Evolutionary conservation across 768 basidiomycete species (phyloP).

Genomic region (Baorangia bicolor): DNA sequence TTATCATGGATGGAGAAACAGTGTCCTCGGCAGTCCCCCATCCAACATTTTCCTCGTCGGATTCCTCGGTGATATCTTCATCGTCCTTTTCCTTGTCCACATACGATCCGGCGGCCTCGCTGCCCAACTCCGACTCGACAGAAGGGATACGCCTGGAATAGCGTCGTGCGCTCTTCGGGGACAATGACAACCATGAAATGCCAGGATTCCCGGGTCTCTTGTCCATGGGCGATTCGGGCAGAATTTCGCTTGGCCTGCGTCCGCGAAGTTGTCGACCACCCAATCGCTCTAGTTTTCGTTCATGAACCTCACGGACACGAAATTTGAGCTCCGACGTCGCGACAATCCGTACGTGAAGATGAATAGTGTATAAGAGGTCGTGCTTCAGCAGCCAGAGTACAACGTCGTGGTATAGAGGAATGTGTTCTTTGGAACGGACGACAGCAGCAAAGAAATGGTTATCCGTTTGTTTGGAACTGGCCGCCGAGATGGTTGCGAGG

Average conservation of each 20-base stretch:
- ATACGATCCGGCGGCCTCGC: conserved; percentile 35
- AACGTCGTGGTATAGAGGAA: conserved; percentile 75
- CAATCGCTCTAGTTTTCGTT: conserved; percentile 34
- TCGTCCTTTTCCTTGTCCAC: conserved; percentile 34
- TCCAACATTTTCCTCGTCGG: conserved; percentile 46
- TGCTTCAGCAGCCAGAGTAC: conserved; percentile 90
- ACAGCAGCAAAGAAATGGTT: conserved; percentile 83
- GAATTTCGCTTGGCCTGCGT: conserved; percentile 17
- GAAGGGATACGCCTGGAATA: conserved; percentile 47
- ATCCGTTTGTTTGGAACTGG: conserved; percentile 58
- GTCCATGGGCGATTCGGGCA: conserved; percentile 17
- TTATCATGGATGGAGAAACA: conserved; percentile 63
- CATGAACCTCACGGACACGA: conserved; percentile 51
- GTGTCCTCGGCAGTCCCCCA: conserved; percentile 52
- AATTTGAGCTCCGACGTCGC: conserved; percentile 76
- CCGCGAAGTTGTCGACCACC: conserved; percentile 17
- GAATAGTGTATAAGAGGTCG: conserved; percentile 81
- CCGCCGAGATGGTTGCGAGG: conserved; percentile 71
- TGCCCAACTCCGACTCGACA: conserved; percentile 44
- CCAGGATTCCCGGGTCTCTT: conserved; percentile 18
- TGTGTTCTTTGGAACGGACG: conserved; percentile 62
- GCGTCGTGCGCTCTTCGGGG: conserved; percentile 51
- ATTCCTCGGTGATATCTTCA: conserved; percentile 38
- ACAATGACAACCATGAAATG: conserved; percentile 51
- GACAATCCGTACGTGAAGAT: conserved; percentile 81